Evolutionary conservation across 2,329 filamentous ascomycete genomes (phyloP), one percentile per base, ranked within the genome.

Genomic region (Knoxdaviesia capensis): DNA sequence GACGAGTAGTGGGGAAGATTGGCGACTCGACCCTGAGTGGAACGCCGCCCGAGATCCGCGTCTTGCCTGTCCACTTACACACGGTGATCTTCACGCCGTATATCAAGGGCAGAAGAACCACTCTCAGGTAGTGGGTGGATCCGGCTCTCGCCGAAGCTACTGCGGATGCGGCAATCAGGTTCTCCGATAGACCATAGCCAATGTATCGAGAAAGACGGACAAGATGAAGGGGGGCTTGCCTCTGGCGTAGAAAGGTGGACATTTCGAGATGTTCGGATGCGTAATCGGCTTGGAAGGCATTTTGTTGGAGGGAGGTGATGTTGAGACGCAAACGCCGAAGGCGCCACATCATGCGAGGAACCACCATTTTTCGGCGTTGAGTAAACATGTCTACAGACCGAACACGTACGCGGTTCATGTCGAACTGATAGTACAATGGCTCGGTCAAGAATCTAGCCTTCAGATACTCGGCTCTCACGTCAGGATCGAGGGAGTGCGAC

Each of bases 401-500:
- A 34, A 65, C 49, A 20, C 60, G 57, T 30, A 64, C 54, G 3
- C 58, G 53, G 1, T 53, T 46, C 39, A 62, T 59, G 44, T 69
- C 61, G 34, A 61, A 62, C 40, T 67, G 61, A 31, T 61, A 59
- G 50, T 69, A 71, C 0, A 62, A 41, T 1, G 62, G 57, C 20
- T 68, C 59, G 0, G 60, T 59, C 39, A 68, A 49, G 48, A 64
- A 71, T 1, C 65, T 60, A 4, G 65, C 60, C 45, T 60, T 62
- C 46, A 68, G 48, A 47, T 63, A 70, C 46, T 71, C 69, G 36
- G 50, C 46, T 53, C 31, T 10, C 31, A 41, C 9, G 36, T 6
- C 30, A 7, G 31, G 28, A 31, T 37, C 29, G 29, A 20, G 20
- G 20, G 20, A 20, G 20, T 20, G 20, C 20, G 20, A 20, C 20